phyloP scores from a whole-genome alignment of 169 alveolate species.

The Eimeria falciformis region DNA sequence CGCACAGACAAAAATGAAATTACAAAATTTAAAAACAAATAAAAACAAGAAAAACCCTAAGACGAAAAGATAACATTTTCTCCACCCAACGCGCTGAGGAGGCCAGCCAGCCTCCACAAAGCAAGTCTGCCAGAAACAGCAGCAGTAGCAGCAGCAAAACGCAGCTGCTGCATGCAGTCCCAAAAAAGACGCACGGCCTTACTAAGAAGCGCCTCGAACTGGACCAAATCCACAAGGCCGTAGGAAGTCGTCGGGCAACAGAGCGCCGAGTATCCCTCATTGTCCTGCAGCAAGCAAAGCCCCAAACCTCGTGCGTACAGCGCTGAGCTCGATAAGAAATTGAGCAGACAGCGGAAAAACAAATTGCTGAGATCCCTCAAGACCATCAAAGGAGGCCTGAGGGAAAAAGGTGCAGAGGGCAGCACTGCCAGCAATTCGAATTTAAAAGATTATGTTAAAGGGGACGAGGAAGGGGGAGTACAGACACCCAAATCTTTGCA shows the following conservation, averaged over 20 bases:
- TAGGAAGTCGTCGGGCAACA: background rate
- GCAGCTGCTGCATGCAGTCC: background rate
- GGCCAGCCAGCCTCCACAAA: too few relatives aligned
- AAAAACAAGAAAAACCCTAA: too few relatives aligned
- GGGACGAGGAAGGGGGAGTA: background rate
- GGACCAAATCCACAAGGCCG: slow-evolving; percentile 1
- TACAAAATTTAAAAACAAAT: too few relatives aligned
- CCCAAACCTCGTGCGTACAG: background rate
- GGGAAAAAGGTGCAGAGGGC: too few relatives aligned
- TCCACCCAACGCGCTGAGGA: too few relatives aligned
- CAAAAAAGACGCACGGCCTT: background rate
- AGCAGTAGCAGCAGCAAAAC: background rate
- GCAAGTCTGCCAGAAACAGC: background rate
- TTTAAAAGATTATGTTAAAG: background rate
- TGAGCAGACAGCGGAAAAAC: too few relatives aligned
- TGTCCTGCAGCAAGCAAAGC: slow-evolving; percentile 13
- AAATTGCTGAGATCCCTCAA: too few relatives aligned
- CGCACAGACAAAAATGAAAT: background rate
- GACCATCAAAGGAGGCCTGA: too few relatives aligned
- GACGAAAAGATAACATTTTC: too few relatives aligned
- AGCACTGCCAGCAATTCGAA: too few relatives aligned
- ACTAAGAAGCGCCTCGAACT: background rate
- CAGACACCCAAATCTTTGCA: slow-evolving; percentile 26
- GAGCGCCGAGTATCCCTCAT: background rate
- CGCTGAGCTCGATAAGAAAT: too few relatives aligned